Evolutionary conservation across 768 basidiomycete genomes (phyloP).

Genomic region (Amanita polypyramis): DNA sequence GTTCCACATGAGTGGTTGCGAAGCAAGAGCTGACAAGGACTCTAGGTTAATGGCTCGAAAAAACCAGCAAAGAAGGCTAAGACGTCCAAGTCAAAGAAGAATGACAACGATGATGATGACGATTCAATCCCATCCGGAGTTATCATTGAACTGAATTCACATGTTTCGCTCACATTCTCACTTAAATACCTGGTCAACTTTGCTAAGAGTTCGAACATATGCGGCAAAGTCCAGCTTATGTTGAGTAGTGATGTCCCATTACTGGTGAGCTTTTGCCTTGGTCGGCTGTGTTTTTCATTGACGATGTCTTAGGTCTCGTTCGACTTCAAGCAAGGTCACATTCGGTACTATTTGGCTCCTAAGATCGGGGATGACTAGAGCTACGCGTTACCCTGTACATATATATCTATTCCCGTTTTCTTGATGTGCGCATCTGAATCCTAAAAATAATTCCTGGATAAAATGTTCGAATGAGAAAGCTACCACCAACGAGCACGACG

Average conservation of each 20-base stretch:
- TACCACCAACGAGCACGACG: too few species aligned
- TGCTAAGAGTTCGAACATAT: constrained; percentile 75
- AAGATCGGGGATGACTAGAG: constrained; percentile 84
- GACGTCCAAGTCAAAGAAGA: constrained; percentile 41
- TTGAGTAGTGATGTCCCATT: constrained; percentile 91
- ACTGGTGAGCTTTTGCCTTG: constrained; percentile 38
- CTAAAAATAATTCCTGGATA: neutral
- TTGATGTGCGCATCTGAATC: neutral
- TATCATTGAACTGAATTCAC: constrained; percentile 77
- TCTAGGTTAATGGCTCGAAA: constrained; percentile 24
- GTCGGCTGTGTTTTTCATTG: constrained; percentile 6
- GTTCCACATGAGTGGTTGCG: neutral
- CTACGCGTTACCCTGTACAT: neutral
- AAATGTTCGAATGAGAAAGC: neutral
- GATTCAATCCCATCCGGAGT: constrained; percentile 29
- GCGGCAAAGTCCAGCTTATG: constrained; percentile 66
- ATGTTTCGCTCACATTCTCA: constrained; percentile 89
- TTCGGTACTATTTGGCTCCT: constrained; percentile 93
- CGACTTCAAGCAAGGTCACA: constrained; percentile 78
- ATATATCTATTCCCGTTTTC: neutral
- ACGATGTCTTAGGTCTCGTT: constrained; percentile 62
- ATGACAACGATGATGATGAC: constrained; percentile 33
- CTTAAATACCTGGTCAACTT: constrained; percentile 97
- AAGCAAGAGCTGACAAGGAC: neutral
- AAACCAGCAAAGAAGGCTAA: constrained; percentile 38